These are phyloP conservation scores for Salix udensis DNA, from an alignment of 345 rosid species.

Conservation along the genomic window DNA sequence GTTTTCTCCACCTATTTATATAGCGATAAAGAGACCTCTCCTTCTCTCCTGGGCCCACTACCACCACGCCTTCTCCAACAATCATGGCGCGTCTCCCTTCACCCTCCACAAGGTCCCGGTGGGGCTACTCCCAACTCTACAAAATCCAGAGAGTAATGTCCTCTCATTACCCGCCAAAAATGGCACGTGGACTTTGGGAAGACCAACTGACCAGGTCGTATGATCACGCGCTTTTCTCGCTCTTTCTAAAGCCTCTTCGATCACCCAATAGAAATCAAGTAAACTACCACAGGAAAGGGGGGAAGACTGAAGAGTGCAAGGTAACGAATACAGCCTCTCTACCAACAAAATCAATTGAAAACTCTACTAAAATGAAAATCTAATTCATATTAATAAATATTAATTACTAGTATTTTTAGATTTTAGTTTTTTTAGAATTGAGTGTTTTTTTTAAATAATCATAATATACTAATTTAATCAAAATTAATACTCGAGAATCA, in stretches of 20 bases:
- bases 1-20: neutral
- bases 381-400: neutral
- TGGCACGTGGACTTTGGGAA: neutral
- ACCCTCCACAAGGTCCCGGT: neutral
- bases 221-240: conserved; percentile 8
- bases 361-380: neutral
- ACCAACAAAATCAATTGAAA: neutral
- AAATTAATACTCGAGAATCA: too few relatives aligned
- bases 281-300: neutral
- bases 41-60: neutral
- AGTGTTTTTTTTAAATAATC: neutral
- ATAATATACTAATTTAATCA: too few relatives aligned
- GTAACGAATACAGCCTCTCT: neutral
- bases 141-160: neutral
- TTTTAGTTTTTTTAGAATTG: too few relatives aligned
- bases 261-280: neutral
- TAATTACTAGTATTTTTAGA: too few relatives aligned
- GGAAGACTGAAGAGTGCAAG: neutral
- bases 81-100: neutral
- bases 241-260: neutral
- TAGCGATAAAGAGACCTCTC: too few relatives aligned
- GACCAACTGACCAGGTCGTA: neutral
- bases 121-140: neutral
- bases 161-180: neutral
- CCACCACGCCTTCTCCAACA: neutral